A percentile compares a stretch with the other conserved stretches of the same genome.
phyloP scores from a whole-genome alignment of 2,329 filamentous ascomycete genomes.

The Albifimbria verrucaria region DNA sequence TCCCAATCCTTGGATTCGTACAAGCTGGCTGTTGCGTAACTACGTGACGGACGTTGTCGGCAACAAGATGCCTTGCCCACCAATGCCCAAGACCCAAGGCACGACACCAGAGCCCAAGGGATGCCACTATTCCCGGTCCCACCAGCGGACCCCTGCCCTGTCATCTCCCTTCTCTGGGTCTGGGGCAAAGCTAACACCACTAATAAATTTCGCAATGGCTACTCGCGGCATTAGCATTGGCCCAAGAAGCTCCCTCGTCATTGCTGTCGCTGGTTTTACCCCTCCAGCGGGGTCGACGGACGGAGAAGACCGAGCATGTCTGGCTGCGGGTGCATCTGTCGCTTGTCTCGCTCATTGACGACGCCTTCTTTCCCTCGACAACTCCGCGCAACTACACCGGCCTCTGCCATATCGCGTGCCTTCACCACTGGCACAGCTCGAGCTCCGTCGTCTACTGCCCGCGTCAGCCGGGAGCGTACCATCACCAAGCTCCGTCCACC shows the following conservation, averaged over 20 bases:
- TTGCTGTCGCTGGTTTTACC: background rate
- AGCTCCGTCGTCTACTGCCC: no score
- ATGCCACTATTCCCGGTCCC: no score
- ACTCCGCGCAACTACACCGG: no score
- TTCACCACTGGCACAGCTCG: no score
- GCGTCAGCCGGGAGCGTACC: no score
- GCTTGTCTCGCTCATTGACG: no score
- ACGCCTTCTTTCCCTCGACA: background rate
- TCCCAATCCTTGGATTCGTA: no score
- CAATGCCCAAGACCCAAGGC: background rate
- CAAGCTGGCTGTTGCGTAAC: background rate
- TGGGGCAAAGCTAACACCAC: background rate
- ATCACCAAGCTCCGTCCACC: no score
- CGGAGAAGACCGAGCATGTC: background rate
- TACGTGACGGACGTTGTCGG: background rate
- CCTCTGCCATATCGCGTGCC: no score
- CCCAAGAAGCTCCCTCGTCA: background rate
- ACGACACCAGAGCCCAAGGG: background rate
- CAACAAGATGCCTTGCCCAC: no score
- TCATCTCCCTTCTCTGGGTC: background rate
- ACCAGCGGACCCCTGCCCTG: background rate
- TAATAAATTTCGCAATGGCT: background rate
- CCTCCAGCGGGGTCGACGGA: background rate
- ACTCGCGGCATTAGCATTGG: background rate
- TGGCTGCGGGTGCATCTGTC: background rate